phyloP scores from a whole-genome alignment of 2,329 filamentous ascomycete genomes.

The Fusarium lateritium region DNA sequence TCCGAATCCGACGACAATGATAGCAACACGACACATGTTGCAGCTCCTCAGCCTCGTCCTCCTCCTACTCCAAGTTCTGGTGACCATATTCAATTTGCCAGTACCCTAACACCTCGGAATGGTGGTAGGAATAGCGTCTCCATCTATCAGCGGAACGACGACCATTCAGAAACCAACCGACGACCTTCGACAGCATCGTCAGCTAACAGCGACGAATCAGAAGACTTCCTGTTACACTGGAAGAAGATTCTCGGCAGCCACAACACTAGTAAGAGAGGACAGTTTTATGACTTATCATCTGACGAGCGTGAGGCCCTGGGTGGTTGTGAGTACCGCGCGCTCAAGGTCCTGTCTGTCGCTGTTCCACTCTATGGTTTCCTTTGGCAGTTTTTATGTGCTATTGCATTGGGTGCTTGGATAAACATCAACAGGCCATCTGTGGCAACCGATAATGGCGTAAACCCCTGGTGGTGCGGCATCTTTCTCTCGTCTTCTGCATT shows the following conservation, averaged over 20 bases:
- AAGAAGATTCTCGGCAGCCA: conserved; percentile 55
- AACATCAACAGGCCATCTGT: conserved; percentile 64
- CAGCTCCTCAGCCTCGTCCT: conserved; percentile 25
- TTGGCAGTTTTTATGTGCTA: conserved; percentile 71
- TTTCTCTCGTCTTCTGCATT: conserved; percentile 79
- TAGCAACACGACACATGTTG: conserved; percentile 45
- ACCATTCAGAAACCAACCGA: conserved; percentile 16
- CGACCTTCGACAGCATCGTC: conserved; percentile 44
- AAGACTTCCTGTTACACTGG: conserved; percentile 51
- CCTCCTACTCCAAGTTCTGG: conserved; percentile 24
- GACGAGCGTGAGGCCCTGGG: conserved; percentile 71
- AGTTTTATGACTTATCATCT: conserved; percentile 67
- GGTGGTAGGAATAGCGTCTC: conserved; percentile 30
- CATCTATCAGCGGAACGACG: conserved; percentile 41
- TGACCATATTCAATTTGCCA: conserved; percentile 44
- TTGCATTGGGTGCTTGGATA: conserved; percentile 75
- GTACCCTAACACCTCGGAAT: conserved; percentile 17
- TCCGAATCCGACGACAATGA: conserved; percentile 41
- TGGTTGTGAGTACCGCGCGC: conserved; percentile 74
- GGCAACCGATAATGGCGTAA: conserved; percentile 69
- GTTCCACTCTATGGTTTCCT: conserved; percentile 73
- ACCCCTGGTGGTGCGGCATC: conserved; percentile 77
- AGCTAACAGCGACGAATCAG: conserved; percentile 44
- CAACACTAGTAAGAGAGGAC: conserved; percentile 65
- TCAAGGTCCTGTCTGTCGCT: conserved; percentile 70